phyloP scores from a whole-genome alignment of 1,139 yeast species.

The Saccharomyces hybrid region DNA sequence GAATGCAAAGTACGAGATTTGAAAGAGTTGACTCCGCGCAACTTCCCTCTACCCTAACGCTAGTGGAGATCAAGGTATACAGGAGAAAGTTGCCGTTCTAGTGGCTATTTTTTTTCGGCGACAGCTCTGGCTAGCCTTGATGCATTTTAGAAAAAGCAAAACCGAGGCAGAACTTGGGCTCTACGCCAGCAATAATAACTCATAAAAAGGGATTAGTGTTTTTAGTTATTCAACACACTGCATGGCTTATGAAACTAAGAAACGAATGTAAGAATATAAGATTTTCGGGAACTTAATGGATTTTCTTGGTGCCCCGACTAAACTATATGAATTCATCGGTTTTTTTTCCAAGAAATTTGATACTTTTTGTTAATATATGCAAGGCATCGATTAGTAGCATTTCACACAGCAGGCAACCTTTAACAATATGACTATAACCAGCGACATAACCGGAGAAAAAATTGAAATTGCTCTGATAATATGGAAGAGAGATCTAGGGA shows the following conservation, averaged over 20 bases:
- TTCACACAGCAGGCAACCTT: too few species aligned
- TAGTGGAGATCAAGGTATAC: neutral
- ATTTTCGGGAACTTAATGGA: too few species aligned
- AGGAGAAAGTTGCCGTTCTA: neutral
- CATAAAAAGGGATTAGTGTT: neutral
- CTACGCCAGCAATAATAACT: neutral
- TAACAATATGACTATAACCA: too few species aligned
- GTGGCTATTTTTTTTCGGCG: neutral
- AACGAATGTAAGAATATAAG: neutral
- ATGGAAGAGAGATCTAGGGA: too few species aligned
- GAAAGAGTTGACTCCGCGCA: neutral
- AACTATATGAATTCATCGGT: too few species aligned
- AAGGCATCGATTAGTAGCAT: too few species aligned
- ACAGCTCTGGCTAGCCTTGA: neutral
- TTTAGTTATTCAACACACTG: neutral
- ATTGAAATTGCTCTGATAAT: too few species aligned
- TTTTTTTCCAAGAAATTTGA: too few species aligned
- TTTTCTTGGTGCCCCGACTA: too few species aligned
- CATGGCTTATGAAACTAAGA: neutral
- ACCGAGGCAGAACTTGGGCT: neutral
- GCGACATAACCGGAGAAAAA: too few species aligned
- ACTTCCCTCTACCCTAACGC: neutral
- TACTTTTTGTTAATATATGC: too few species aligned
- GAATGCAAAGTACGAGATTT: neutral
- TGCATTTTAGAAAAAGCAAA: neutral